Base-by-base conservation (phyloP, 345 rosid genomes). In the Euclidium syriacum region DNA sequence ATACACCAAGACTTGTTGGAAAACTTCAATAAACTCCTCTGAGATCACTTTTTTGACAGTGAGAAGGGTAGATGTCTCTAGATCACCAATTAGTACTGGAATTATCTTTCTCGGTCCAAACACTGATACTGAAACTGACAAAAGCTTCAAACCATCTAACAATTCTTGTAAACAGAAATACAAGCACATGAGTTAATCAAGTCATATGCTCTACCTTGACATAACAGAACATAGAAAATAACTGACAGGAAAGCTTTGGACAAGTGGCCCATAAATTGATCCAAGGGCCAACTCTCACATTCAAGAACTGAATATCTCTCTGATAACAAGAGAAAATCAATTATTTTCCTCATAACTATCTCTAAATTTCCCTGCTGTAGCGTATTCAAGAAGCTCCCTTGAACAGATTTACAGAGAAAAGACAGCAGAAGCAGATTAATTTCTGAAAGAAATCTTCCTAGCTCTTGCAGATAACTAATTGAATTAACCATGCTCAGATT, bases 221-320 rank as follows among this genome's bases (percentile, higher is more conserved):
- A 50, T 40, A 57, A 43, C 58, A 67, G 2, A 27, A 22, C 24
- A 54, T 29, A 19, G 38, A 44, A 14, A 18, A 59, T 71, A 78
- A 87, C 95, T 85, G 81, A 92, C 98, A 66, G 78, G 81, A 89
- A 89, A 59, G 79, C 71, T 63, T 79, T 78, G 0, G 80, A 79
- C 73, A 92, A 80, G 70, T 34, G 99, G 96, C 64, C 95, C 65
- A 87, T 79, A 34, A 92, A 61, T 64, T 73, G 67, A 68, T 56
- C 75, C 76, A 90, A 65, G 20, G 94, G 99, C 99, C 99, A 90
- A 36, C 41, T 52, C 84, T 90, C 84, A 62, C 85, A 82, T 65
- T 80, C 58, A 65, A 63, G 73, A 65, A 75, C 60, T 35, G 84
- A 74, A 51, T 66, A 71, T 52, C 32, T 78, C 53, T 74, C 81